These are phyloP conservation scores for Tuber borchii DNA, from an alignment of 495 filamentous ascomycete species.

Conservation along the genomic window DNA sequence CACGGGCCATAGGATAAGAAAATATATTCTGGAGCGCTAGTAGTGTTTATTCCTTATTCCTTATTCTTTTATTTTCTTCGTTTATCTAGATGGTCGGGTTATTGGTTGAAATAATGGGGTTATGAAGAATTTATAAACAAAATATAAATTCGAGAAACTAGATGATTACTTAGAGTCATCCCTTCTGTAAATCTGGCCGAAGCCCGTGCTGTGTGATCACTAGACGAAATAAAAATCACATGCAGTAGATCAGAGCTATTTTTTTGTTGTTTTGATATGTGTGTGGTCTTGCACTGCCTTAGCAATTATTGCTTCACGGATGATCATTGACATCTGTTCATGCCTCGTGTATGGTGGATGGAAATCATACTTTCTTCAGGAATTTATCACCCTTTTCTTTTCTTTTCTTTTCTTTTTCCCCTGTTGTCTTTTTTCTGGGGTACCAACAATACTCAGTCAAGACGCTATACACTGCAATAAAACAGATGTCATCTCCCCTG, in stretches of 20 bases:
- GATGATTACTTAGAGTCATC: neutral
- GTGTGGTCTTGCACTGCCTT: too few species aligned
- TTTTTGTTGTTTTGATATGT: too few species aligned
- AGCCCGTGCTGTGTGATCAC: neutral
- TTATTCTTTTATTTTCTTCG: conserved; percentile 10
- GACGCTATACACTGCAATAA: too few species aligned
- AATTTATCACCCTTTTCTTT: neutral
- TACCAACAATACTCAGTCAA: too few species aligned
- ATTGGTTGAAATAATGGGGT: neutral
- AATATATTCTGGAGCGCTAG: conserved; percentile 13
- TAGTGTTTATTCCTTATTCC: conserved; percentile 15
- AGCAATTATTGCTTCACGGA: neutral
- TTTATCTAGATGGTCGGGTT: conserved; percentile 6
- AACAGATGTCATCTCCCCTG: too few species aligned
- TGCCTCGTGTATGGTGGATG: neutral
- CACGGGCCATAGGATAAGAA: conserved; percentile 9
- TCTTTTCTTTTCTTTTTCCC: too few species aligned
- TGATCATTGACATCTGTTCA: neutral
- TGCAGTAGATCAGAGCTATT: neutral
- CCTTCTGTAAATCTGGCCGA: neutral
- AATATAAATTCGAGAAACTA: neutral
- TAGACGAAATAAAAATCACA: neutral
- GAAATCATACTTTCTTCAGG: neutral
- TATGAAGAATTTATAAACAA: conserved; percentile 1
- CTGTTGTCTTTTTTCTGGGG: too few species aligned